phyloP scores from a whole-genome alignment of 2,329 filamentous ascomycete genomes.

The Xylaria sp. region DNA sequence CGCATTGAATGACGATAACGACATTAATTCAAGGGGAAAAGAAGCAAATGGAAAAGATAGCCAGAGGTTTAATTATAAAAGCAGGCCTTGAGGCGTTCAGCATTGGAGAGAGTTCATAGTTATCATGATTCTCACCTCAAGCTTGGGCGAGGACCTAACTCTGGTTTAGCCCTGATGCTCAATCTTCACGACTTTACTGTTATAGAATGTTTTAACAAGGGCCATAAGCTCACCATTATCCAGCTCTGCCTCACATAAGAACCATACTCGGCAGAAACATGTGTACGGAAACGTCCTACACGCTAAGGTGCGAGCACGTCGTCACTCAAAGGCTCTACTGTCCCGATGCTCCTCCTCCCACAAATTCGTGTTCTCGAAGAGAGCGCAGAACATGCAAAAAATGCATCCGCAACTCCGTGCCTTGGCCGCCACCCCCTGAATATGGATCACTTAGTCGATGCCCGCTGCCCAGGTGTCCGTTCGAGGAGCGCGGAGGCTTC shows the following conservation, averaged over 20 bases:
- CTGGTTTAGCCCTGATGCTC: neutral
- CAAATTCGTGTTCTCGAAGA: conserved; percentile 42
- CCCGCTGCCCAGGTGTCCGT: conserved; percentile 61
- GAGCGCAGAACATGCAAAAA: conserved; percentile 56
- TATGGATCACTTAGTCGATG: conserved; percentile 56
- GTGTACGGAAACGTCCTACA: conserved; percentile 63
- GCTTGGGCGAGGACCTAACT: conserved; percentile 2
- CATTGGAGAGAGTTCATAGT: neutral
- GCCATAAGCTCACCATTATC: conserved; percentile 4
- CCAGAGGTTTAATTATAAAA: conserved; percentile 13
- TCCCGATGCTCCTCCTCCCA: conserved; percentile 53
- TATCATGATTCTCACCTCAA: neutral
- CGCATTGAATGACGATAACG: conserved; percentile 13
- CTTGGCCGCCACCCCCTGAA: conserved; percentile 61
- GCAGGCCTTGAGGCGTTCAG: neutral
- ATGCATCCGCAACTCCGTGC: conserved; percentile 56
- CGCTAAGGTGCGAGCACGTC: conserved; percentile 63
- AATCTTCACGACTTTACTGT: neutral
- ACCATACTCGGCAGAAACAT: conserved; percentile 48
- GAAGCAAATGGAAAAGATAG: neutral
- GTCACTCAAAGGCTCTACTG: conserved; percentile 59
- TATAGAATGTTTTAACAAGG: neutral
- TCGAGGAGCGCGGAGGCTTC: conserved; percentile 59
- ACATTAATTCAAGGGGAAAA: neutral
- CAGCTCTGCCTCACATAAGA: neutral